phyloP scores from a whole-genome alignment of 2,329 filamentous ascomycete species.

The Botrytis medusae region DNA sequence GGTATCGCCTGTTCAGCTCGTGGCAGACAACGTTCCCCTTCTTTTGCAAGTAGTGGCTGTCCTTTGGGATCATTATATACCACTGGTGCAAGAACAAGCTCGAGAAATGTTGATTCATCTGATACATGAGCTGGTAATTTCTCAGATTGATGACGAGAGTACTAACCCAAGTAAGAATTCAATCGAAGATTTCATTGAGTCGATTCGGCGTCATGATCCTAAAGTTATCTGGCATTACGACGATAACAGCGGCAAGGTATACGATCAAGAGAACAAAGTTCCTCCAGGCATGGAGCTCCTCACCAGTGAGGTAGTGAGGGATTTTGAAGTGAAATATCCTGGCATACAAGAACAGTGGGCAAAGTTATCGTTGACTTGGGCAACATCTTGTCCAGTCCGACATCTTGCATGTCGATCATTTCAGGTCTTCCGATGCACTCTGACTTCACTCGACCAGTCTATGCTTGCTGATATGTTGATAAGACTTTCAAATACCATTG shows the following conservation, averaged over 20 bases:
- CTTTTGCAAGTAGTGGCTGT: constrained; percentile 89
- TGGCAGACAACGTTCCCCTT: constrained; percentile 76
- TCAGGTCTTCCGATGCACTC: constrained; percentile 92
- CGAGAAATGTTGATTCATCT: constrained; percentile 97
- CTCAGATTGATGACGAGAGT: constrained; percentile 68
- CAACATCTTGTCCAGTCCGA: constrained; percentile 91
- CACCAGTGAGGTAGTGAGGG: constrained; percentile 76
- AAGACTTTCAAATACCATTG: constrained; percentile 92
- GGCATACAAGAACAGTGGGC: constrained; percentile 90
- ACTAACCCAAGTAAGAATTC: constrained; percentile 63
- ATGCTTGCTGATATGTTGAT: constrained; percentile 98
- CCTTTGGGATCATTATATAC: constrained; percentile 95
- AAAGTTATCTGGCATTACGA: constrained; percentile 93
- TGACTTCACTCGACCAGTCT: constrained; percentile 82
- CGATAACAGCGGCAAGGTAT: constrained; percentile 78
- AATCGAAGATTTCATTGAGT: constrained; percentile 86
- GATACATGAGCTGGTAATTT: constrained; percentile 91
- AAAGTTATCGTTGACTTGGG: constrained; percentile 87
- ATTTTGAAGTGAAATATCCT: constrained; percentile 82
- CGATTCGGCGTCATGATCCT: constrained; percentile 78
- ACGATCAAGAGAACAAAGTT: constrained; percentile 74
- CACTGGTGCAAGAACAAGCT: constrained; percentile 92
- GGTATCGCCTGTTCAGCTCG: constrained; percentile 83
- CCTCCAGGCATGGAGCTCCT: constrained; percentile 85
- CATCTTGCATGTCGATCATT: constrained; percentile 96